Conservation (phyloP, 2,329 filamentous ascomycete genomes). For the Colletotrichum sidae region DNA sequence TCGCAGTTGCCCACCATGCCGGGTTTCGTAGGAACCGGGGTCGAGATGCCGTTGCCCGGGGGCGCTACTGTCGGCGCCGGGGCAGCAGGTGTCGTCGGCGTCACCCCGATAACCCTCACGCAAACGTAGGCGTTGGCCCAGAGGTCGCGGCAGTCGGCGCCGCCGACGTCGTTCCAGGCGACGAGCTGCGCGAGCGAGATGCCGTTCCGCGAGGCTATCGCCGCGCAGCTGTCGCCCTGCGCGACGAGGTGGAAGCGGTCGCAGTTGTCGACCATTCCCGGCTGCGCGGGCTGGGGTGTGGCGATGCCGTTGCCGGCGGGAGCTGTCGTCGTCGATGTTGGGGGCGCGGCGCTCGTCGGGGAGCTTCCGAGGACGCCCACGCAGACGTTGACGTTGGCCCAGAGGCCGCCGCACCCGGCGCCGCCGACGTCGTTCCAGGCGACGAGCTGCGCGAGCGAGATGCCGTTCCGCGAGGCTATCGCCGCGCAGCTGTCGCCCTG, state of each 20-base stretch:
- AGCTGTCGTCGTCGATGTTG: too few relatives aligned
- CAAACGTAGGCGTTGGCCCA: conserved; percentile 24
- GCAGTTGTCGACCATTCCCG: conserved; percentile 29
- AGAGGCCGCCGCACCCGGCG: conserved; percentile 15
- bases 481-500: conserved; percentile 4
- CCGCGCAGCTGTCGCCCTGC: conserved; percentile 3
- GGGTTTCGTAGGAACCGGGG: conserved; percentile 44
- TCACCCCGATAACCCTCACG: conserved; percentile 4
- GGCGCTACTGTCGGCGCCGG: conserved; percentile 3
- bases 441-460: not conserved
- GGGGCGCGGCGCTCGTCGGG: too few relatives aligned
- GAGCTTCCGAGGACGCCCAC: too few relatives aligned
- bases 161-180: conserved; percentile 3
- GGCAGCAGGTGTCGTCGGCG: not conserved
- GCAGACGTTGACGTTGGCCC: conserved; percentile 21
- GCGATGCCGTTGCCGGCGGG: conserved; percentile 36
- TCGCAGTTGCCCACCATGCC: conserved; percentile 46
- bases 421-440: conserved; percentile 6
- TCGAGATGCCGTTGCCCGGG: conserved; percentile 41
- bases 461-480: not conserved
- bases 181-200: conserved; percentile 2
- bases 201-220: not conserved
- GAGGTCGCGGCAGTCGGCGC: conserved; percentile 13
- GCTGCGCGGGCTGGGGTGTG: conserved; percentile 11
- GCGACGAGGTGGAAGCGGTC: conserved; percentile 31